Evolutionary conservation across 352 stramenopile genomes (phyloP).

Genomic region (Salisapilia sapeloensis): DNA sequence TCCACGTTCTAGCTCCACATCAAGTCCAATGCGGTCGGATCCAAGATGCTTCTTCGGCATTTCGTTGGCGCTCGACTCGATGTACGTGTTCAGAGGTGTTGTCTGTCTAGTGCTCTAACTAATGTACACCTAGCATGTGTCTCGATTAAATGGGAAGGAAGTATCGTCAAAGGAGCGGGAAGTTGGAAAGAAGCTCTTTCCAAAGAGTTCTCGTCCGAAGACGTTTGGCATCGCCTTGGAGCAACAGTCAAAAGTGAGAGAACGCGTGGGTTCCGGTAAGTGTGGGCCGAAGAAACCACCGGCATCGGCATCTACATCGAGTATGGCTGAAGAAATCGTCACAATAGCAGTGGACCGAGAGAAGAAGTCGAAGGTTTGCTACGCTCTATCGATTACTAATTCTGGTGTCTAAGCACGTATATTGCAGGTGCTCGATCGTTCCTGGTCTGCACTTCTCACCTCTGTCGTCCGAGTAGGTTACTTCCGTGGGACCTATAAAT

Average conservation of each 20-base stretch:
- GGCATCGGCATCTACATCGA: conserved; percentile 3
- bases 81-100: conserved; percentile 9
- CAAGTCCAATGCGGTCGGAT: conserved; percentile 33
- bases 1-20: conserved; percentile 26
- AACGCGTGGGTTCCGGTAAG: too few species aligned
- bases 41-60: conserved; percentile 24
- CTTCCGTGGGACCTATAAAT: not conserved
- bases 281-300: conserved; percentile 6
- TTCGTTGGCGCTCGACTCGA: conserved; percentile 31
- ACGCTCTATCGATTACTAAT: conserved; percentile 1
- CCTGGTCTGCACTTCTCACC: conserved; percentile 29
- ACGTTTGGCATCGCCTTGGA: conserved; percentile 1
- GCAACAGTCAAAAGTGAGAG: not conserved
- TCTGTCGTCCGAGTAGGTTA: conserved; percentile 27
- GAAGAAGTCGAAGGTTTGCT: conserved; percentile 22
- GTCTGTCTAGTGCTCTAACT: not conserved
- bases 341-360: conserved; percentile 22
- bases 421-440: conserved; percentile 26
- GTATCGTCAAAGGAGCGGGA: conserved; percentile 25
- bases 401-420: not conserved
- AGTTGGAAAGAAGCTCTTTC: conserved; percentile 36
- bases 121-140: conserved; percentile 16
- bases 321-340: conserved; percentile 25
- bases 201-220: conserved; percentile 7
- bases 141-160: conserved; percentile 41